Base-by-base conservation (phyloP, 192 early-diverging fungal species). In the Chytriomyces confervae region DNA sequence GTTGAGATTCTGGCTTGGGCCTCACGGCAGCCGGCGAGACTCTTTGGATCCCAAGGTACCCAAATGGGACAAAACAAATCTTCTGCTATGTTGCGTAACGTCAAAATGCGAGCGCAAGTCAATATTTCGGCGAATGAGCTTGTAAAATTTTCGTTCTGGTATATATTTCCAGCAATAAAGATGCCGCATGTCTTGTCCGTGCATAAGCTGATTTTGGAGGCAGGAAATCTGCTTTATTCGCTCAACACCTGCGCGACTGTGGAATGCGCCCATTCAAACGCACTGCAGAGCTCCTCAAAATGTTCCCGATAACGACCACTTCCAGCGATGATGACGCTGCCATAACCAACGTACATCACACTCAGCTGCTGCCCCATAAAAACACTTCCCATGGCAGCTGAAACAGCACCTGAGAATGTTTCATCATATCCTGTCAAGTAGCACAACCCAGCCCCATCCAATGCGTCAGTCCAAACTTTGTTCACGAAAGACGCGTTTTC, bases 311-410 rank as follows among this genome's bases (percentile, higher is more conserved):
- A 57, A 20, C 20, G 16, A 57, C 53, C 53, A 3, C 53, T 57
- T 57, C 16, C 53, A 57, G 20, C 53, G 16, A 57, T n/a, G 16
- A 57, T 57, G 53, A 57, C 53, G 20, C 53, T 57, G 1, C 53
- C 20, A 13, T n/a, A n/a, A n/a, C 53, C 53, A 57, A 57, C 53
- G 20, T 57, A 57, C 53, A 57, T 57, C 53, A 57, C 53, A 57
- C 53, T 57, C 53, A 57, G 2, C 20, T 57, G 53, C 20, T 57
- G 53, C 13, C 1, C 16, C 53, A 57, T 57, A 20, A 4, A 57
- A 57, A 57, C 16, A 57, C 20, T 57, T 13, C 53, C 53, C 53
- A 57, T 57, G 53, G 53, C 53, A n/a, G 53, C 53, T 20, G 20
- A 13, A 13, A 57, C 13, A n/a, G 53, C 13, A n/a, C 53, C 53